Base-by-base conservation (phyloP, 176 grass and related monocot species). In the Eleusine coracana region DNA sequence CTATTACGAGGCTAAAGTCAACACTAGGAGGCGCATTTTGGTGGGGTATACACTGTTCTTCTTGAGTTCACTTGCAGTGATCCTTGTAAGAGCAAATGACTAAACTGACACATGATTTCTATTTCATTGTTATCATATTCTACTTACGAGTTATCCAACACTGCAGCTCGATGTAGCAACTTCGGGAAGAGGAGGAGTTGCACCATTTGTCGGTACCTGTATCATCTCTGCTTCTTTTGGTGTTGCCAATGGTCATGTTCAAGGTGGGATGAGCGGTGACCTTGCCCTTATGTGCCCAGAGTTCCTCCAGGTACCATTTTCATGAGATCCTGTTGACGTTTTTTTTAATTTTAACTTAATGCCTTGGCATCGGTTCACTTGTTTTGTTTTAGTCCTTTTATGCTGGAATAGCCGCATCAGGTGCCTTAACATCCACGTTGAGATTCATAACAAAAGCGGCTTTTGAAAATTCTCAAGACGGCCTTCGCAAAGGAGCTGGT, bases 281-380 rank as follows among this genome's bases (percentile, higher is more conserved):
- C 76, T 94, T 1, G 89, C 89, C 23, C 81, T 94, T 17, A 94
- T 91, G 92, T 89, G 80, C 63, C 82, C 88, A n/a, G 88, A 91
- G 75, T 88, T 91, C 79, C 89, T 91, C 2, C 86, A 94, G 84
- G 89, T 94, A 67, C 48, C 48, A 50, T 13, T 50, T 50, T 11
- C 3, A 12, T 15, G 7, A 48, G 10, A 12, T 48, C 48, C 48
- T 50, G 48, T 12, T 13, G 15, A 50, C 48, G 48, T 34, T 34
- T 34, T 34, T 50, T 50, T 50, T 50, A 13, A 50, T 50, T 50
- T 50, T 12, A 50, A 15, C 13, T 50, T 50, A 13, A 4, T 13
- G 14, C 14, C 48, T 16, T 50, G 10, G 13, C 48, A 50, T 15
- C 15, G 48, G 14, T 50, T 50, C 14, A 55, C 51, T 18, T 27